A percentile compares a stretch with the other conserved stretches of the same genome.
Evolutionary conservation across 257 asterid genomes (phyloP).

Genomic region (Solanum neorickii): DNA sequence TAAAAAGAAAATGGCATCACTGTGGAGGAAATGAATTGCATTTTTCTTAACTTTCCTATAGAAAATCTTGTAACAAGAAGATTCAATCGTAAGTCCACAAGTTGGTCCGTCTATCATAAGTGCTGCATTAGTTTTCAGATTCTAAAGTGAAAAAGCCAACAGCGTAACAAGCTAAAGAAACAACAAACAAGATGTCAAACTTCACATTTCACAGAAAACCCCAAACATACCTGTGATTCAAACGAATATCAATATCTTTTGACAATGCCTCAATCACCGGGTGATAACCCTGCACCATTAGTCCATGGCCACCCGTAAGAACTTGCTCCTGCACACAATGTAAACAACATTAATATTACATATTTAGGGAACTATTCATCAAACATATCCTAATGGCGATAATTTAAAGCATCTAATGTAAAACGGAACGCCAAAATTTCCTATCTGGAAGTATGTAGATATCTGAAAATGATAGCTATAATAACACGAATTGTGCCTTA

Average conservation of each 20-base stretch:
- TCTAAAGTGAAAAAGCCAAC: background rate
- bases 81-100: background rate
- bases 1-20: background rate
- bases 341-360: background rate
- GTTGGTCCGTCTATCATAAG: background rate
- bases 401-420: background rate
- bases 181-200: background rate
- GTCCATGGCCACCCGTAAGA: slow-evolving; percentile 97
- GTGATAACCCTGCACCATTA: slow-evolving; percentile 93
- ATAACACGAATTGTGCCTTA: background rate
- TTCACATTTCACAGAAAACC: background rate
- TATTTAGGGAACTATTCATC: background rate
- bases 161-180: background rate
- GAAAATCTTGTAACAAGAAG: background rate
- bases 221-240: slow-evolving; percentile 65
- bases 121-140: background rate
- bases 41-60: background rate
- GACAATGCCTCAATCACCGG: slow-evolving; percentile 74
- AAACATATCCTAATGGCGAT: background rate
- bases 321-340: slow-evolving; percentile 62
- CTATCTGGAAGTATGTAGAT: background rate
- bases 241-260: slow-evolving; percentile 68
- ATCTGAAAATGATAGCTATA: background rate
- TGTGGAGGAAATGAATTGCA: background rate
- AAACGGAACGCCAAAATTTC: background rate